These are phyloP conservation scores for Athelia sp. DNA, from an alignment of 1,284 basidiomycete genomes.

Conservation along the genomic window DNA sequence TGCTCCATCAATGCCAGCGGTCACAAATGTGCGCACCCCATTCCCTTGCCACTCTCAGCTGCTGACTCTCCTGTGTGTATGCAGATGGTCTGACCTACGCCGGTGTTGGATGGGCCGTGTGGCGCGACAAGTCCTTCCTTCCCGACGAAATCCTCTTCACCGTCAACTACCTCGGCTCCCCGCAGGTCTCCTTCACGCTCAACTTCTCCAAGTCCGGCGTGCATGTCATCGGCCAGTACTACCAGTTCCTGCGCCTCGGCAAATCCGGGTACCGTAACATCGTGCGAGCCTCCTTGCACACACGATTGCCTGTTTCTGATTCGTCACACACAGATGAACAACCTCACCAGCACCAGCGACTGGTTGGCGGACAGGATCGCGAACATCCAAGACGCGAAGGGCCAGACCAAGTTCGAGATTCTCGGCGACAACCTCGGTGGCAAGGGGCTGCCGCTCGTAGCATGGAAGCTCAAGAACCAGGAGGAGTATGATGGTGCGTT, in stretches of 20 bases:
- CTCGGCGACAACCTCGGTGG: neutral
- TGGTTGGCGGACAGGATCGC: neutral
- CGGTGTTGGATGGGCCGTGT: conserved; percentile 67
- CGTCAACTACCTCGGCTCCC: conserved; percentile 48
- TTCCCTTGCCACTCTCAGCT: conserved; percentile 4
- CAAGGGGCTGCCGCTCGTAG: neutral
- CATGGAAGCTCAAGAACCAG: neutral
- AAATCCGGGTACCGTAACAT: conserved; percentile 45
- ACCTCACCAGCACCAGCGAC: neutral
- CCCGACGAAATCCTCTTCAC: conserved; percentile 61
- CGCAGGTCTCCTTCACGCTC: conserved; percentile 54
- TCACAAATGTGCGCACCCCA: conserved; percentile 66
- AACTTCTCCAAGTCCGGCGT: conserved; percentile 66
- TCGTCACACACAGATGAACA: neutral
- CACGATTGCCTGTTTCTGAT: neutral
- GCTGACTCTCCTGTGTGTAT: neutral
- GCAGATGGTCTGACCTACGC: conserved; percentile 38
- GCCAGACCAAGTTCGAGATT: neutral
- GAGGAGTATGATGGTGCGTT: neutral
- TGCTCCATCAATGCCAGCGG: conserved; percentile 63
- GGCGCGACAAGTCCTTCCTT: conserved; percentile 48
- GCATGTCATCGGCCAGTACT: conserved; percentile 67
- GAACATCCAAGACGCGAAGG: neutral
- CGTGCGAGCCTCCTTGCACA: conserved; percentile 11
- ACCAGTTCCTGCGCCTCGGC: conserved; percentile 63